Evolutionary conservation across 1,284 basidiomycete species (phyloP), one percentile per base, ranked within the genome.

Genomic region (Cutaneotrichosporon mucoides): DNA sequence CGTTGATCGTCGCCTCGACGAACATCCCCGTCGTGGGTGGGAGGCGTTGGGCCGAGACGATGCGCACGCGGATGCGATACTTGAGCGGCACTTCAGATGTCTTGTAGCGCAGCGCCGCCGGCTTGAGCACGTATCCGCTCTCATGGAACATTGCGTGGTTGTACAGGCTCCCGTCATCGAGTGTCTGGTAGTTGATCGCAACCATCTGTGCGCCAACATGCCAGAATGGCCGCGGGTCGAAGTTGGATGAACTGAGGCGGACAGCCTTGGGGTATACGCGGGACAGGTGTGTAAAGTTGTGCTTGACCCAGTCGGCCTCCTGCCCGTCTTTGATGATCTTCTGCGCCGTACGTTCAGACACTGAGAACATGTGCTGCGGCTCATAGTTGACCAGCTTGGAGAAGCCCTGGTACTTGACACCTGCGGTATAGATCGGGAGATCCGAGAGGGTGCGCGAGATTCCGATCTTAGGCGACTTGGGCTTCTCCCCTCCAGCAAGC

Each of bases 171-270:
- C 52, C 77, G 84, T 57, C 66, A 92, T 90, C 92, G 67, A 88
- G 88, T 0, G 93, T 99, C 77, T 99, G 96, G 90, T 93, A 98
- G 76, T 99, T 99, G 62, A 99, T 83, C 6, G 96, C 92, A 0
- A 96, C 93, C n/a, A 99, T 78, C 77, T 99, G 95, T 13, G 87
- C 86, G 0, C 95, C 95, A 0, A 87, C 86, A 0, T 86, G 84
- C 95, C 95, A 99, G 76, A 86, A 92, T 42, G 88, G 84, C 76
- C 90, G 86, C 4, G 95, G 95, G 66, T 89, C 84, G 72, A 89
- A 98, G 76, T 99, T 99, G 24, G 88, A 88, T 62, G 89, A 92
- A 63, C 83, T 87, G 48, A 96, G 81, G 54, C 93, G 80, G 42
- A 82, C 86, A 1, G 89, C 92, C 68, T 89, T 89, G 0, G 96